Conservation (phyloP, 1,284 basidiomycete genomes). For the Lentinus polychrous region DNA sequence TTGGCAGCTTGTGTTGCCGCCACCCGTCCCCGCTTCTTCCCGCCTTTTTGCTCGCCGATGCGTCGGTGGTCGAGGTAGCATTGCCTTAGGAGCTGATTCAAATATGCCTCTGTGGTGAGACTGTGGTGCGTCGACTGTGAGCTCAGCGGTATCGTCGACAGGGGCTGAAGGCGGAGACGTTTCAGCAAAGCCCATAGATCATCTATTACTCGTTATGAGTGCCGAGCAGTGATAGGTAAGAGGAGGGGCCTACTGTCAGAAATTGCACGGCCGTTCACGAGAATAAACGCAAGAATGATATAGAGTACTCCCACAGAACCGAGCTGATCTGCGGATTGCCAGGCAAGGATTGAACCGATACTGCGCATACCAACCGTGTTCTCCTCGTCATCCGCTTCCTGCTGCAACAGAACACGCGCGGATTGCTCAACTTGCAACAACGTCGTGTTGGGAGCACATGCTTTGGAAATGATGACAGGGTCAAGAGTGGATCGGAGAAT, state of each 20-base stretch:
- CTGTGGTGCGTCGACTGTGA: constrained; percentile 41
- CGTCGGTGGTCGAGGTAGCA: constrained; percentile 59
- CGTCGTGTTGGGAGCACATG: constrained; percentile 44
- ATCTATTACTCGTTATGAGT: constrained; percentile 22
- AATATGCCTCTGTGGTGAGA: constrained; percentile 49
- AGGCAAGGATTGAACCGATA: constrained; percentile 63
- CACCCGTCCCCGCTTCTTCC: constrained; percentile 46
- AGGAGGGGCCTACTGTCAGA: constrained; percentile 47
- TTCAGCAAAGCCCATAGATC: constrained; percentile 59
- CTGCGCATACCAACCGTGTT: constrained; percentile 31
- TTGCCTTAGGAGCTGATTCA: constrained; percentile 51
- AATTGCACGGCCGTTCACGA: constrained; percentile 62
- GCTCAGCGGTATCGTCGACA: constrained; percentile 37
- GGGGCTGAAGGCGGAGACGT: constrained; percentile 46
- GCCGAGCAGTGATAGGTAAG: background rate
- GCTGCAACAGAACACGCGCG: constrained; percentile 44
- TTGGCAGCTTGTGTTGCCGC: constrained; percentile 37
- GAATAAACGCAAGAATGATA: constrained; percentile 62
- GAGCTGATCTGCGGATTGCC: constrained; percentile 59
- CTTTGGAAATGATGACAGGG: constrained; percentile 47
- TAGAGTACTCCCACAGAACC: constrained; percentile 59
- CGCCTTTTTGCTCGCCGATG: constrained; percentile 33
- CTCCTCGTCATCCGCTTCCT: constrained; percentile 32
- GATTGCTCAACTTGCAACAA: constrained; percentile 52
- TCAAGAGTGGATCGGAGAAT: constrained; percentile 66